Conservation (phyloP, 768 basidiomycete species). For the Pisolithus albus region DNA sequence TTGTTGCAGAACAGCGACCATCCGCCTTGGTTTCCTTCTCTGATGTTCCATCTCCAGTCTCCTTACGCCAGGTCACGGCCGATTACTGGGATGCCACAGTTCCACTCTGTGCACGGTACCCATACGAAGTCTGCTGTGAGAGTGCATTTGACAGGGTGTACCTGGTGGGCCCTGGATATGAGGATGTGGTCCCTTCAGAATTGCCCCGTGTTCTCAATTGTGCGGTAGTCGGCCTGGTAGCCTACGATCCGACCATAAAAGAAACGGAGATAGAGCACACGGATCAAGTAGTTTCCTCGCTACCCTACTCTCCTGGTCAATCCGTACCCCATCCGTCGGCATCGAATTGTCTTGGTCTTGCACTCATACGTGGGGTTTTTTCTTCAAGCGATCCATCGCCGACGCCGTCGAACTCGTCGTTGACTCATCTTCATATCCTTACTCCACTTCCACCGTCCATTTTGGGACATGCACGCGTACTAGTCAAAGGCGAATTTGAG, state of each 20-base stretch:
- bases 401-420: slow-evolving; percentile 26
- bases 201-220: slow-evolving; percentile 69
- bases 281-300: neutral
- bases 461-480: slow-evolving; percentile 28
- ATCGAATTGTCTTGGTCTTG: slow-evolving; percentile 71
- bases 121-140: slow-evolving; percentile 63
- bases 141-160: slow-evolving; percentile 57
- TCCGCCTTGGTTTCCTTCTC: slow-evolving; percentile 3
- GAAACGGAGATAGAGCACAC: neutral
- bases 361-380: slow-evolving; percentile 50
- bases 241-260: slow-evolving; percentile 27
- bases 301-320: slow-evolving; percentile 56
- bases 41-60: neutral
- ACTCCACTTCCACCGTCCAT: slow-evolving; percentile 59
- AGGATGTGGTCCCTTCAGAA: slow-evolving; percentile 72
- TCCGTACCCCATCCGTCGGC: slow-evolving; percentile 48
- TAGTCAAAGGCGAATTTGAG: slow-evolving; percentile 87
- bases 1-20: slow-evolving; percentile 14
- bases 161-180: slow-evolving; percentile 65
- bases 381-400: neutral
- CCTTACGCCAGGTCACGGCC: slow-evolving; percentile 33
- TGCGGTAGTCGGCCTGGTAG: slow-evolving; percentile 70
- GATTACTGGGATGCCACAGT: slow-evolving; percentile 56
- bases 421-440: slow-evolving; percentile 56
- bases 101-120: slow-evolving; percentile 62